Conservation (phyloP, 208 protist genomes). For the Trypanosoma theileri region DNA sequence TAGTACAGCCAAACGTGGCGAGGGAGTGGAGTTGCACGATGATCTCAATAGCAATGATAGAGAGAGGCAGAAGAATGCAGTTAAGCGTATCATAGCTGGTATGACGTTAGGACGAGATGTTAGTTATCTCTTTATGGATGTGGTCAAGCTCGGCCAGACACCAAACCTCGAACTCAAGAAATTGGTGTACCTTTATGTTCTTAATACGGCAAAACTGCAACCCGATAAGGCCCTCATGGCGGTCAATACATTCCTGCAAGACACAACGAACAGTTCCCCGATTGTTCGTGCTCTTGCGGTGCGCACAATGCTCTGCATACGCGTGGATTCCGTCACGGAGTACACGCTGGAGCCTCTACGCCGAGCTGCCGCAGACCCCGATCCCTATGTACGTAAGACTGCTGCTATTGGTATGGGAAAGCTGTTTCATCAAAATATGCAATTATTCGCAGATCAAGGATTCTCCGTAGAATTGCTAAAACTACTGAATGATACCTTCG, state of each 20-base stretch:
- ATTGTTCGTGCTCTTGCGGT: constrained; percentile 98
- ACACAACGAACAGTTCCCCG: constrained; percentile 93
- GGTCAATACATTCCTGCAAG: constrained; percentile 98
- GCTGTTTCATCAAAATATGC: constrained; percentile 97
- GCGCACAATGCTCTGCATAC: constrained; percentile 99
- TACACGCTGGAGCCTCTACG: constrained; percentile 98
- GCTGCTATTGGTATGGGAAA: constrained; percentile 98
- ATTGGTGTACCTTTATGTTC: constrained; percentile 99
- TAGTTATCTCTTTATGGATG: constrained; percentile 93
- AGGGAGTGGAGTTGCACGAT: constrained; percentile 90
- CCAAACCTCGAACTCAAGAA: constrained; percentile 99
- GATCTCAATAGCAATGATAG: constrained; percentile 91
- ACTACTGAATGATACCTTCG: constrained; percentile 96
- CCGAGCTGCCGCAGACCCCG: constrained; percentile 87
- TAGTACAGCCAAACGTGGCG: constrained; percentile 72
- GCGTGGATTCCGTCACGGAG: constrained; percentile 97
- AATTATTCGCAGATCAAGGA: constrained; percentile 94
- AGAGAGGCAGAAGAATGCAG: constrained; percentile 92
- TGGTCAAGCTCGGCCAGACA: constrained; percentile 98
- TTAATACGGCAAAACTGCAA: constrained; percentile 98
- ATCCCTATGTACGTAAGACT: constrained; percentile 99
- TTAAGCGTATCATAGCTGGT: constrained; percentile 98
- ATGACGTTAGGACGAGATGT: constrained; percentile 99
- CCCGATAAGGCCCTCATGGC: constrained; percentile 98
- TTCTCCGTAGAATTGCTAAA: constrained; percentile 88